A percentile compares a stretch with the other conserved stretches of the same genome.
These are phyloP conservation scores for Xylariaceae sp. DNA, from an alignment of 2,329 filamentous ascomycete genomes.

Conservation along the genomic window DNA sequence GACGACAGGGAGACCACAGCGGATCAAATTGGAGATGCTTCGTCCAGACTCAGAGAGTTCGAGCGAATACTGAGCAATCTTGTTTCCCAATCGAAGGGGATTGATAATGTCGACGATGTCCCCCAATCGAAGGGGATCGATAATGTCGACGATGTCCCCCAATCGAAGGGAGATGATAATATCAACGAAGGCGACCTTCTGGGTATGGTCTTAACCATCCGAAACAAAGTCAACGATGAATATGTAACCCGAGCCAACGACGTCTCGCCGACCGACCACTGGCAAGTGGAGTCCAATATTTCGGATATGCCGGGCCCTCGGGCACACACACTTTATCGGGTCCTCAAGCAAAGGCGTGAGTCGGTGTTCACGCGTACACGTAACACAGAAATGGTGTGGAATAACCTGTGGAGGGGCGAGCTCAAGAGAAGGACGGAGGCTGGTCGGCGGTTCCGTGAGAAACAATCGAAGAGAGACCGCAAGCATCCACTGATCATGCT, in stretches of 20 bases:
- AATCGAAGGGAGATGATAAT: conserved; percentile 24
- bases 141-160: conserved; percentile 35
- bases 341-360: conserved; percentile 52
- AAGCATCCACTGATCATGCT: too few relatives aligned
- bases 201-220: conserved; percentile 64
- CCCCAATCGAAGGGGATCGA: conserved; percentile 25
- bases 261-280: conserved; percentile 39
- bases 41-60: background rate
- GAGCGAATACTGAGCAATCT: background rate
- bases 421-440: too few relatives aligned
- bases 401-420: too few relatives aligned
- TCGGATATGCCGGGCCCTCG: conserved; percentile 46
- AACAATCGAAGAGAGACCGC: too few relatives aligned
- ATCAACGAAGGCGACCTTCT: conserved; percentile 39
- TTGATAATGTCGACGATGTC: conserved; percentile 33
- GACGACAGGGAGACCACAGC: background rate
- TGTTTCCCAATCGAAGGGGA: conserved; percentile 19
- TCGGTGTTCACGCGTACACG: too few relatives aligned
- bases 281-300: conserved; percentile 74
- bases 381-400: too few relatives aligned
- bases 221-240: conserved; percentile 62
- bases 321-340: conserved; percentile 45
- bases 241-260: conserved; percentile 54
- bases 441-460: too few relatives aligned
- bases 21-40: background rate